Evolutionary conservation across 108 stramenopile genomes (phyloP).

Genomic region (Skeletonema marinoi): DNA sequence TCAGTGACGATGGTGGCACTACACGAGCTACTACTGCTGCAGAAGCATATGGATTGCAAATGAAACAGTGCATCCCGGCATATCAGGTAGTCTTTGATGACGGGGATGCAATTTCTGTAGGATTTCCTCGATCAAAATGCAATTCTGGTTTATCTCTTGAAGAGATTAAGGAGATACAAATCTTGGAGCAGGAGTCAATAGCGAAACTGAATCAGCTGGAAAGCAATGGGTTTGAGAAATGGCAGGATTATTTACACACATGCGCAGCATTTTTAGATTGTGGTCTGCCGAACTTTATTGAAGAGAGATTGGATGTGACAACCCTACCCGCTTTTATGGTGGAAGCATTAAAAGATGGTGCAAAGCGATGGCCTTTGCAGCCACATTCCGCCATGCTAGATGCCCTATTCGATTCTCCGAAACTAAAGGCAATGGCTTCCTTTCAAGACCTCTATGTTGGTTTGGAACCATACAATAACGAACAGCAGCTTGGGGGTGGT

Average conservation of each 20-base stretch:
- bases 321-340: slow-evolving; percentile 71
- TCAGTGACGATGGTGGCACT: not conserved
- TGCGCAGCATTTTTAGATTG: slow-evolving; percentile 75
- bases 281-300: slow-evolving; percentile 86
- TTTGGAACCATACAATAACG: slow-evolving; percentile 76
- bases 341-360: slow-evolving; percentile 62
- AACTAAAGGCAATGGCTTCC: slow-evolving; percentile 79
- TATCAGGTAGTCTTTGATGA: slow-evolving; percentile 88
- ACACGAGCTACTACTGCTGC: slow-evolving; percentile 16
- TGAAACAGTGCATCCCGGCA: slow-evolving; percentile 74
- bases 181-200: slow-evolving; percentile 43
- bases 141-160: not conserved
- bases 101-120: slow-evolving; percentile 65
- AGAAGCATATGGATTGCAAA: slow-evolving; percentile 62
- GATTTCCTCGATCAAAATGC: slow-evolving; percentile 54
- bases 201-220: slow-evolving; percentile 64
- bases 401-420: slow-evolving; percentile 63
- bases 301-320: slow-evolving; percentile 67
- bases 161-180: slow-evolving; percentile 19
- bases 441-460: slow-evolving; percentile 95
- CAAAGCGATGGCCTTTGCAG: slow-evolving; percentile 71
- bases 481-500: slow-evolving; percentile 55
- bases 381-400: slow-evolving; percentile 80
- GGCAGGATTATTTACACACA: slow-evolving; percentile 71
- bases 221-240: slow-evolving; percentile 60